Base-by-base conservation (phyloP, 345 rosid genomes). In the Arabis hirsuta region DNA sequence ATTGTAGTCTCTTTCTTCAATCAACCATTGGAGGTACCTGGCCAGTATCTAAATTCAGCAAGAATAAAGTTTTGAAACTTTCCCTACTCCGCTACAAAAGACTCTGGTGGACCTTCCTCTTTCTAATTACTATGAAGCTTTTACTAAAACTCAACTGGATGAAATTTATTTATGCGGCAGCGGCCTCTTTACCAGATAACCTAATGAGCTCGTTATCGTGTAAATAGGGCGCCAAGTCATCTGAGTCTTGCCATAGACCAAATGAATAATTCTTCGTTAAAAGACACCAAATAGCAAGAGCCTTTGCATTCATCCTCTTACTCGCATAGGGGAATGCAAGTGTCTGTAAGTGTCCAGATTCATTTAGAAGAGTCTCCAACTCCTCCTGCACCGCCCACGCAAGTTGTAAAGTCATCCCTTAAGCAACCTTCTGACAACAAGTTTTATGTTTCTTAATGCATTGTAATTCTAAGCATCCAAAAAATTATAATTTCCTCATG, bases 11-110 rank as follows among this genome's bases (percentile, higher is more conserved):
- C 90, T 90, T 66, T 95, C 97, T 84, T 91, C 99, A 71, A 95
- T 95, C 88, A 95, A 80, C 98, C 99, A 92, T 61, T 92, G 99
- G 69, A 95, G 87, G 65, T 90, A 95, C 80, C 98, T 94, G 84
- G 47, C 60, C 42, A 64, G 9, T 65, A 16, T 47, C 34, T 16
- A 75, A 62, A 12, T 44, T 27, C 36, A 9, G 64, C 7, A 51
- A 50, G 63, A 41, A 29, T n/a, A 61, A 39, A 13, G 1, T 27
- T 41, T n/a, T 1, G 9, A 4, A 42, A 62, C 31, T 22, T 73
- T 42, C 51, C 10, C 32, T 66, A 58, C 69, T 43, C 29, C 11
- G 46, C 50, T 48, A 59, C 42, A 50, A 34, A 24, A 36, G n/a
- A 44, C 63, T 60, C 51, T 44, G 45, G 27, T 69, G 41, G 71